Percentiles rank a stretch among this genome's conserved stretches.
phyloP scores from a whole-genome alignment of 805 yeast genomes.

The Teunomyces atbi region DNA sequence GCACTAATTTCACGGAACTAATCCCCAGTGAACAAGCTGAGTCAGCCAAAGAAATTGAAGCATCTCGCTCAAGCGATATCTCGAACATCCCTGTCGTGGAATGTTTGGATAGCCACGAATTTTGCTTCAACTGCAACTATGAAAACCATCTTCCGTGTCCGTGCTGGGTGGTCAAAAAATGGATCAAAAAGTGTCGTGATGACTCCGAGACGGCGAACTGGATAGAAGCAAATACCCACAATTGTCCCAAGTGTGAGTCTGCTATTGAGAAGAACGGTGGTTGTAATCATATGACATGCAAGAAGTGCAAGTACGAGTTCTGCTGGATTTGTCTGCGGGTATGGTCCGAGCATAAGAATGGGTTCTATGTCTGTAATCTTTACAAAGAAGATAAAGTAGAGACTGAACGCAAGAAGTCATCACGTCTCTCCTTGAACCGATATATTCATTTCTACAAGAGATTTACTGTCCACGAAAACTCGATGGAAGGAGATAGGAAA shows the following conservation, averaged over 20 bases:
- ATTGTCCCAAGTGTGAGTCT: constrained; percentile 79
- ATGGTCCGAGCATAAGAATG: constrained; percentile 70
- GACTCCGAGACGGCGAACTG: constrained; percentile 88
- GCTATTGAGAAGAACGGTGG: constrained; percentile 94
- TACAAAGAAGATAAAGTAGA: constrained; percentile 34
- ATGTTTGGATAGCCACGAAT: constrained; percentile 65
- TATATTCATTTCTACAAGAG: constrained; percentile 75
- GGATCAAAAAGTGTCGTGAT: constrained; percentile 79
- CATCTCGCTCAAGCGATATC: constrained; percentile 10
- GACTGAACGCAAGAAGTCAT: constrained; percentile 40
- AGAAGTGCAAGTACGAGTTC: constrained; percentile 72
- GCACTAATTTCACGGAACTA: constrained; percentile 55
- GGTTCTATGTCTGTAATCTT: constrained; percentile 66
- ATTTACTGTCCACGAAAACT: constrained; percentile 71
- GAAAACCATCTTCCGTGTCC: constrained; percentile 87
- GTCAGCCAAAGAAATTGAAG: constrained; percentile 7
- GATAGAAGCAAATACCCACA: constrained; percentile 80
- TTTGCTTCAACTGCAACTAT: constrained; percentile 73
- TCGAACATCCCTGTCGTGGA: constrained; percentile 60
- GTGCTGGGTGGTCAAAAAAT: constrained; percentile 61
- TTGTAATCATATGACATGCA: constrained; percentile 93
- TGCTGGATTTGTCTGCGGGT: constrained; percentile 89
- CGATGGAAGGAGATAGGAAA: constrained; percentile 68
- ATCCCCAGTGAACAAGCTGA: constrained; percentile 21
- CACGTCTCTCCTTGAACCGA: constrained; percentile 53